Conservation (phyloP, 2,329 filamentous ascomycete genomes). For the Blastomyces emzantsi region DNA sequence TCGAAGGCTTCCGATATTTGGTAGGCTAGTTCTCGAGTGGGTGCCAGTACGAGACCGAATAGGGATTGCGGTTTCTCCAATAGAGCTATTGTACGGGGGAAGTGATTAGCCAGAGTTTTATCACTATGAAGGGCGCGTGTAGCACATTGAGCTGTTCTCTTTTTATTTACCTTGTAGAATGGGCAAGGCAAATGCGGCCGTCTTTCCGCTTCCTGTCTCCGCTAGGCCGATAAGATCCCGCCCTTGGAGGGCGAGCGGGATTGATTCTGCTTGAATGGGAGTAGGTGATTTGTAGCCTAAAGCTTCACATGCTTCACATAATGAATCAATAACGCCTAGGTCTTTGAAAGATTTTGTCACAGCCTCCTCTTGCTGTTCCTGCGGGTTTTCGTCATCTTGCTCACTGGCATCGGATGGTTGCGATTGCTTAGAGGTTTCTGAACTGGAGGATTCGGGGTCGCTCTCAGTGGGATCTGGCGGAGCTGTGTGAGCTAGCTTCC, state of each 20-base stretch:
- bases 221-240: conserved; percentile 89
- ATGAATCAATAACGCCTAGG: conserved; percentile 64
- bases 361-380: neutral
- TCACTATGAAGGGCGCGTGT: neutral
- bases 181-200: conserved; percentile 85
- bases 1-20: conserved; percentile 88
- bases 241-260: conserved; percentile 68
- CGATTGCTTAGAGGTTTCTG: conserved; percentile 18
- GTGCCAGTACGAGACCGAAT: conserved; percentile 83
- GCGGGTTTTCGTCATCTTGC: conserved; percentile 10
- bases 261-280: conserved; percentile 77
- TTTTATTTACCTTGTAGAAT: conserved; percentile 58
- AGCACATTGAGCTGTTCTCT: neutral
- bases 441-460: conserved; percentile 9
- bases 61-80: conserved; percentile 79
- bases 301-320: conserved; percentile 78
- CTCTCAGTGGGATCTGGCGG: conserved; percentile 19
- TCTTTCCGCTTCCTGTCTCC: conserved; percentile 94
- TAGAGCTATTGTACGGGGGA: conserved; percentile 44
- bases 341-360: conserved; percentile 39
- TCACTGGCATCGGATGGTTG: conserved; percentile 12
- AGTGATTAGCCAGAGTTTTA: neutral
- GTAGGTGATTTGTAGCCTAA: conserved; percentile 81
- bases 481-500: conserved; percentile 29
- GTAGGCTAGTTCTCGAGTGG: conserved; percentile 84